Evolutionary conservation across 2,329 filamentous ascomycete genomes (phyloP), one percentile per base, ranked within the genome.

Genomic region (Ciborinia camelliae): DNA sequence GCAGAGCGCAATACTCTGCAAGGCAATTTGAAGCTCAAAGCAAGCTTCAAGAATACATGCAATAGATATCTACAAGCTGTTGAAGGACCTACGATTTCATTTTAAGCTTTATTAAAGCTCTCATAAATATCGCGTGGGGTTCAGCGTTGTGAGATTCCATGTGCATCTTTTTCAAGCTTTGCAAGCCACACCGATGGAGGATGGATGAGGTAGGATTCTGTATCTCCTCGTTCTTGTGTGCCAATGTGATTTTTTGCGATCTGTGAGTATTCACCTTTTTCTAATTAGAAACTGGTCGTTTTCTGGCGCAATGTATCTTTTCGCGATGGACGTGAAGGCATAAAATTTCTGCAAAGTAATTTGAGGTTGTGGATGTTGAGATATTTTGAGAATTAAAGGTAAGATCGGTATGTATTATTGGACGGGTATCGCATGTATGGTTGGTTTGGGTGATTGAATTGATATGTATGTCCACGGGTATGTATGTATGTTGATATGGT

Each of bases 51-150:
- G 45, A 52, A 64, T 54, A 68, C 65, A 67, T 58, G 55, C 58
- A 53, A 61, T 63, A 23, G 68, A 68, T 65, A 65, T 71, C 69
- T 73, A 72, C 72, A 71, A 71, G 70, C 72, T 70, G 68, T 66
- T 68, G 70, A 67, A 71, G 67, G 69, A 75, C 73, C 68, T 75
- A 74, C 73, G 70, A 73, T 73, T 68, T 73, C 68, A 70, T 71
- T 67, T 71, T 70, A 68, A 72, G 71, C 72, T 70, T 68, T 61
- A 61, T 68, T 35, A 65, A 68, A 72, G 72, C 71, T 73, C 68
- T 71, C 69, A 73, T 70, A 71, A 70, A 71, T 68, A 68, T 73
- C 71, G 72, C 68, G 70, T 73, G 71, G 70, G 70, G 67, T 74
- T 66, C 68, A 70, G 65, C 65, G 65, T 66, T 69, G 66, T 68